phyloP scores from a whole-genome alignment of 768 basidiomycete species.

The Tephrocybe sp. region DNA sequence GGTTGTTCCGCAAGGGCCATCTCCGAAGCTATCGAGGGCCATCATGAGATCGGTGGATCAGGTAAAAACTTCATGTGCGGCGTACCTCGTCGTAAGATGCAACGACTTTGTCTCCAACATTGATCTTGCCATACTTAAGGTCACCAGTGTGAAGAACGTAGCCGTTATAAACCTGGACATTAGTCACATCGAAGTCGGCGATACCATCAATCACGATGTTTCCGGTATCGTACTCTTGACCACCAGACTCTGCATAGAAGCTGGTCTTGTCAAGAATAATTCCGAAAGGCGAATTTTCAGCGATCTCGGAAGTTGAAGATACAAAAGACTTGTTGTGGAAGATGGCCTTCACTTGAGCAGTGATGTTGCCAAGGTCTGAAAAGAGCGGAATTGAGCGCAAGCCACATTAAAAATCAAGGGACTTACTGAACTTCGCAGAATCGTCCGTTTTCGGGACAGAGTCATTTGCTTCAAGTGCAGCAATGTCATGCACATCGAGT shows the following conservation, averaged over 20 bases:
- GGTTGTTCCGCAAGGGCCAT: constrained; percentile 96
- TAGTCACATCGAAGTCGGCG: constrained; percentile 90
- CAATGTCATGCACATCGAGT: constrained; percentile 95
- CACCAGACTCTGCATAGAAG: constrained; percentile 97
- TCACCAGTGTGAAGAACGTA: constrained; percentile 93
- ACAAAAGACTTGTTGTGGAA: constrained; percentile 81
- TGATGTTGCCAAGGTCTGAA: constrained; percentile 75
- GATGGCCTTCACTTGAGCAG: constrained; percentile 76
- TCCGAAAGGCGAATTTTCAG: constrained; percentile 73
- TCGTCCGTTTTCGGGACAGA: constrained; percentile 91
- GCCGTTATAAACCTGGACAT: constrained; percentile 93
- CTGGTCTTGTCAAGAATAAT: constrained; percentile 88
- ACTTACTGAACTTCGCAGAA: constrained; percentile 84
- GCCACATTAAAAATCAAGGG: neutral
- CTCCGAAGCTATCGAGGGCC: constrained; percentile 65
- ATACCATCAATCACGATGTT: constrained; percentile 90
- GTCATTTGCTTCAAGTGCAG: constrained; percentile 74
- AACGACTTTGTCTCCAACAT: constrained; percentile 78
- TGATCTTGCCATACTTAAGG: constrained; percentile 84
- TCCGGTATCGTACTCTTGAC: constrained; percentile 96
- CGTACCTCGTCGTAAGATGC: constrained; percentile 90
- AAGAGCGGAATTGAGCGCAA: neutral
- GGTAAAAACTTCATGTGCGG: neutral
- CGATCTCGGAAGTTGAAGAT: constrained; percentile 62
- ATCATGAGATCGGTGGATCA: neutral